A percentile compares a stretch with the other conserved stretches of the same genome.
Conservation (phyloP, 352 stramenopile genomes). For the Halophytophthora polymorphica region DNA sequence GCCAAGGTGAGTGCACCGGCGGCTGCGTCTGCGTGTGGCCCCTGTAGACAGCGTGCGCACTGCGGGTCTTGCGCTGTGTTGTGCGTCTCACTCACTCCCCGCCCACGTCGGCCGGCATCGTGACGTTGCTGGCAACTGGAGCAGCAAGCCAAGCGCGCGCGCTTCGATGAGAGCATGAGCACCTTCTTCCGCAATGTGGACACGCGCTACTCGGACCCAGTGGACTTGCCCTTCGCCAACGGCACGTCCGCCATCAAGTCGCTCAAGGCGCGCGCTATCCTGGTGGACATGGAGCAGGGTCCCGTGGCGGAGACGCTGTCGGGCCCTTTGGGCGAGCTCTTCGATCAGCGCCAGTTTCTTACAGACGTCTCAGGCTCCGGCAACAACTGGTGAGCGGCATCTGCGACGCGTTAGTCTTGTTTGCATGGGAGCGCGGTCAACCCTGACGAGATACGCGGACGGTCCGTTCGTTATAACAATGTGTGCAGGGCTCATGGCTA, state of each 20-base stretch:
- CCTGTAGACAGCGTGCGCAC: too few relatives aligned
- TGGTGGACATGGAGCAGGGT: slow-evolving; percentile 93
- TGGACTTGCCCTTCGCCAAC: slow-evolving; percentile 46
- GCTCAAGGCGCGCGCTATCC: slow-evolving; percentile 83
- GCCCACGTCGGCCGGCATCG: too few relatives aligned
- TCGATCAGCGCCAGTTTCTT: slow-evolving; percentile 86
- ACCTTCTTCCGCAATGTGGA: slow-evolving; percentile 92
- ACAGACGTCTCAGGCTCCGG: slow-evolving; percentile 88
- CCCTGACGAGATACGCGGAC: neutral
- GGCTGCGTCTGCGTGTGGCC: neutral
- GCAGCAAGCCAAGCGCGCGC: slow-evolving; percentile 41
- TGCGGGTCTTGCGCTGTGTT: too few relatives aligned
- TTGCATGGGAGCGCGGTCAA: neutral
- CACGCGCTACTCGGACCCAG: slow-evolving; percentile 44
- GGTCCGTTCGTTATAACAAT: neutral
- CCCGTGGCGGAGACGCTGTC: slow-evolving; percentile 81
- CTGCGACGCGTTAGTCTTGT: neutral
- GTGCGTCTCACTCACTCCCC: too few relatives aligned
- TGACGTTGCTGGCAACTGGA: too few relatives aligned
- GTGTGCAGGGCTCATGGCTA: slow-evolving; percentile 80
- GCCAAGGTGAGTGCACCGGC: slow-evolving; percentile 35
- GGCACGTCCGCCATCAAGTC: slow-evolving; percentile 39
- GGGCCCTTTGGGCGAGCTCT: slow-evolving; percentile 83
- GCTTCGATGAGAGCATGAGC: slow-evolving; percentile 91
- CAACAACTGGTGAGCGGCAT: slow-evolving; percentile 83